Conservation (phyloP, 345 rosid genomes). For the Melaleuca quinquenervia region DNA sequence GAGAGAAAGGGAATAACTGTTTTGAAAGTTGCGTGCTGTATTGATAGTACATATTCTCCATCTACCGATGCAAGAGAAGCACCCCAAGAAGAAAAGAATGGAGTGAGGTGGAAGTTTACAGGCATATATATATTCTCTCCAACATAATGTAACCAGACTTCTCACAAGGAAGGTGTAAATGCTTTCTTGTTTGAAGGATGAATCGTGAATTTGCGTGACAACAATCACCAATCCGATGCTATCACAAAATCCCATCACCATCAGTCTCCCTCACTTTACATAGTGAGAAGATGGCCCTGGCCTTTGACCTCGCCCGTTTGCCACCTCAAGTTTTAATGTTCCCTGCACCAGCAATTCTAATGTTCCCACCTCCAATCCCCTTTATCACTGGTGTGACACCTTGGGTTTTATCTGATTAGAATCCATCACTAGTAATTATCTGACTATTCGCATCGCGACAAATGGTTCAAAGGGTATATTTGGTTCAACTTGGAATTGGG, state of each 20-base stretch:
- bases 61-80: background rate
- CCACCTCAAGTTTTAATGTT: no score
- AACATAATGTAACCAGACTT: no score
- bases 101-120: no score
- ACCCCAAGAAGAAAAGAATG: background rate
- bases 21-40: background rate
- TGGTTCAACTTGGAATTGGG: background rate
- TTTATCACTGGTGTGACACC: background rate
- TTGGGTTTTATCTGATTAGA: background rate
- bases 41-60: background rate
- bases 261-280: no score
- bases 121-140: background rate
- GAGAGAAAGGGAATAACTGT: background rate
- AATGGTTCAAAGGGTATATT: rapidly evolving
- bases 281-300: no score
- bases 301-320: no score
- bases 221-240: no score
- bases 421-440: no score
- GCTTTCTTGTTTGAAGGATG: background rate
- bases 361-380: background rate
- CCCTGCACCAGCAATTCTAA: background rate
- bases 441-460: background rate
- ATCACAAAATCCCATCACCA: no score
- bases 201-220: background rate
- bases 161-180: background rate